These are phyloP conservation scores for Hyphopichia wangnamkhiaoensis DNA, from an alignment of 1,139 yeast genomes.

Conservation along the genomic window DNA sequence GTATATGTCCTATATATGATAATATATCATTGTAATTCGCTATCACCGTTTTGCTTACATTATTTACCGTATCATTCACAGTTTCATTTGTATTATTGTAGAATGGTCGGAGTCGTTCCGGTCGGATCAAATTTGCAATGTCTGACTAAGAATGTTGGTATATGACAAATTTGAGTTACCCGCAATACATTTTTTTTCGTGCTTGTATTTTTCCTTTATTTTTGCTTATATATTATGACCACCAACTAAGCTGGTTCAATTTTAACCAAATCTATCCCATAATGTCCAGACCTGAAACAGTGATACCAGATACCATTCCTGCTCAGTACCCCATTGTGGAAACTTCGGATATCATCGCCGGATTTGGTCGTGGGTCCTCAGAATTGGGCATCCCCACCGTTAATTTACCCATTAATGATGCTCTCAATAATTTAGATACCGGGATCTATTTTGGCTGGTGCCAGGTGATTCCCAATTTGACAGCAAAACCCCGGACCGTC, in stretches of 20 bases:
- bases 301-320: constrained; percentile 48
- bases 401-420: constrained; percentile 67
- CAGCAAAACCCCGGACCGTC: constrained; percentile 14
- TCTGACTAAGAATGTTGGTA: no score
- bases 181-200: neutral
- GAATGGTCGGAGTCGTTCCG: no score
- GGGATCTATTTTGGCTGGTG: constrained; percentile 95
- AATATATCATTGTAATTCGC: neutral
- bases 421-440: constrained; percentile 53
- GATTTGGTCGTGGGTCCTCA: constrained; percentile 94
- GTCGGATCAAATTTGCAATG: no score
- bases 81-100: no score
- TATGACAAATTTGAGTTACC: no score
- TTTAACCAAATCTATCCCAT: constrained; percentile 2
- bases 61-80: no score
- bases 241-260: no score
- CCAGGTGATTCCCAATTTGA: constrained; percentile 29
- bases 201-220: neutral
- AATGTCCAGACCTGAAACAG: constrained; percentile 31
- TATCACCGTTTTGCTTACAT: neutral
- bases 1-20: neutral
- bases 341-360: constrained; percentile 65
- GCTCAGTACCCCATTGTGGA: constrained; percentile 69
- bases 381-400: constrained; percentile 97
- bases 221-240: neutral